Percentiles rank a stretch among this genome's conserved stretches.
Evolutionary conservation across 495 filamentous ascomycete species (phyloP).

Genomic region (Talaromyces stipitatus): DNA sequence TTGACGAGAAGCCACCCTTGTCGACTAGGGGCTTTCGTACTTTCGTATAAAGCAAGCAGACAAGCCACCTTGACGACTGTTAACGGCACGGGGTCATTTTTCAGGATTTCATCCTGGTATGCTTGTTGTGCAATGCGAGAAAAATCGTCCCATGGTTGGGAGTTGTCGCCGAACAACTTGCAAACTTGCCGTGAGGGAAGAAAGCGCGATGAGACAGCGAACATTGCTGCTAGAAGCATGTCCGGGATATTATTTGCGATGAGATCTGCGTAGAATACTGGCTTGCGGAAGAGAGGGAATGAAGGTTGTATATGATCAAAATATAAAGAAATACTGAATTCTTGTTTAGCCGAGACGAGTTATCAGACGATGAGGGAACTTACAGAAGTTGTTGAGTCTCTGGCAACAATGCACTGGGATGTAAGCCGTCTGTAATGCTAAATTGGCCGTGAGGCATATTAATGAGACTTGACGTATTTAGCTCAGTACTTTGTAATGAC

Average conservation of each 20-base stretch:
- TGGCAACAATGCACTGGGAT: not conserved
- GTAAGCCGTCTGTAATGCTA: not conserved
- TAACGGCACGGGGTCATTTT: not conserved
- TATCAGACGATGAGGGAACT: not conserved
- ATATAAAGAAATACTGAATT: constrained; percentile 2
- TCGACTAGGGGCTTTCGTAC: not conserved
- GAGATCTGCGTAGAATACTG: constrained; percentile 2
- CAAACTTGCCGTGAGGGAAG: not conserved
- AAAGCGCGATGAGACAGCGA: constrained; percentile 1
- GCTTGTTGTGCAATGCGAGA: not conserved
- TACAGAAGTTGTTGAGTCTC: not conserved
- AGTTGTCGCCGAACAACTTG: not conserved
- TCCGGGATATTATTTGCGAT: constrained; percentile 1
- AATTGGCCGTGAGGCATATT: not conserved
- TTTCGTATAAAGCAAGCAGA: constrained; percentile 1
- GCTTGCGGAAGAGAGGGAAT: constrained; percentile 5
- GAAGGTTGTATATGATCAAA: constrained; percentile 6
- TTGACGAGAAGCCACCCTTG: constrained; percentile 2
- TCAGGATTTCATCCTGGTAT: not conserved
- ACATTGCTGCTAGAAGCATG: not conserved
- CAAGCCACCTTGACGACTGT: not conserved
- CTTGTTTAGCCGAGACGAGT: not conserved
- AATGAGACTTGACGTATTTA: not conserved
- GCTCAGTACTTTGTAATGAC: not conserved
- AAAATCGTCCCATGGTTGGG: constrained; percentile 2